phyloP scores from a whole-genome alignment of 805 yeast genomes.

The Candida pseudofarinosa region DNA sequence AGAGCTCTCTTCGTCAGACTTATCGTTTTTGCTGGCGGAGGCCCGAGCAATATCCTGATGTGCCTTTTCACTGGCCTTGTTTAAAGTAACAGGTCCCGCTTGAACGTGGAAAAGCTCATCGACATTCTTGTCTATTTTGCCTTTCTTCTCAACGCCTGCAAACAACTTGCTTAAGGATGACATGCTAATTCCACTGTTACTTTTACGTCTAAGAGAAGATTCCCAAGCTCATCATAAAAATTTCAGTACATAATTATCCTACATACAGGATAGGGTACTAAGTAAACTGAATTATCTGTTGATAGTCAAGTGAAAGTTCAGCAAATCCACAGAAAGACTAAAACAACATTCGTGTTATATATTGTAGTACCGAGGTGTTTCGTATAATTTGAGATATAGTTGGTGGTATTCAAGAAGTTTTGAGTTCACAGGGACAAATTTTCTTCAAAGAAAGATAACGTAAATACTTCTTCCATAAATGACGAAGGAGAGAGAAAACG shows the following conservation, averaged over 20 bases:
- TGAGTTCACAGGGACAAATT: neutral
- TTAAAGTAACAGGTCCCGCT: slow-evolving; percentile 42
- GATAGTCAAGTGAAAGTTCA: neutral
- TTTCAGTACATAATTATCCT: neutral
- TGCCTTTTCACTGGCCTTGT: slow-evolving; percentile 22
- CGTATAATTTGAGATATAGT: neutral
- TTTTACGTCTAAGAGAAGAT: neutral
- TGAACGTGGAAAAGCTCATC: slow-evolving; percentile 25
- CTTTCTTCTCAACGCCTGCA: slow-evolving; percentile 16
- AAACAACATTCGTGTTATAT: neutral
- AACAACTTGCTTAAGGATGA: slow-evolving; percentile 33
- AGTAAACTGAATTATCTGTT: neutral
- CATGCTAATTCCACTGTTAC: slow-evolving; percentile 16
- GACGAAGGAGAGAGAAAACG: neutral
- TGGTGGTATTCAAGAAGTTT: neutral
- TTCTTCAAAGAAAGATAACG: neutral
- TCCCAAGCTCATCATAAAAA: neutral
- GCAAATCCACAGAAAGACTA: neutral
- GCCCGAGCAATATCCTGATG: slow-evolving; percentile 18
- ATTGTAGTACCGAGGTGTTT: neutral
- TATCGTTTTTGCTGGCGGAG: neutral
- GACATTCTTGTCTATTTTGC: slow-evolving; percentile 25
- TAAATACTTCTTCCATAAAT: neutral
- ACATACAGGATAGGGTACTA: neutral
- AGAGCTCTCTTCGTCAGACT: neutral